Conservation (phyloP, 1,284 basidiomycete species). For the Lentinula novae-zelandiae region DNA sequence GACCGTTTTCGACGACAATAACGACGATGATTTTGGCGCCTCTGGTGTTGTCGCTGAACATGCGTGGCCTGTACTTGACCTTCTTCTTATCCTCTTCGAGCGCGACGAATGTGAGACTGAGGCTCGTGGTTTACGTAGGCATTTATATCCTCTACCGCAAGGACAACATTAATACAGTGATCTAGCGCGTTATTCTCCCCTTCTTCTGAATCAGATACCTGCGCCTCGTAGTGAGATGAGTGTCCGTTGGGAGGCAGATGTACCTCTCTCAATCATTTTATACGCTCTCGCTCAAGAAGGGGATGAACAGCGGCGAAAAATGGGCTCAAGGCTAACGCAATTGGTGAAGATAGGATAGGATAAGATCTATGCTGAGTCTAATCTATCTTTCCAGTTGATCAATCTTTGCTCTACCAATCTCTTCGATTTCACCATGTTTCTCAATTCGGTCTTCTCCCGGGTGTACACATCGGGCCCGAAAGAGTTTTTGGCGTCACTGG, state of each 20-base stretch:
- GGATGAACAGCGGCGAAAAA: constrained; percentile 32
- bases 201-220: constrained; percentile 66
- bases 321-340: constrained; percentile 49
- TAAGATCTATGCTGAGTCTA: not conserved
- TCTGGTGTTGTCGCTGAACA: constrained; percentile 43
- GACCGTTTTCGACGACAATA: constrained; percentile 23
- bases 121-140: constrained; percentile 29
- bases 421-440: constrained; percentile 48
- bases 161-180: not conserved
- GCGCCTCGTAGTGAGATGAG: constrained; percentile 42
- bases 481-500: constrained; percentile 35
- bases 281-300: constrained; percentile 42
- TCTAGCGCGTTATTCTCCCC: constrained; percentile 51
- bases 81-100: constrained; percentile 63
- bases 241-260: constrained; percentile 54
- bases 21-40: constrained; percentile 12
- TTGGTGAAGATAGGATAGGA: constrained; percentile 34
- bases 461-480: constrained; percentile 29
- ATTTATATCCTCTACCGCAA: constrained; percentile 12
- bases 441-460: constrained; percentile 42
- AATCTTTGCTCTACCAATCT: constrained; percentile 46
- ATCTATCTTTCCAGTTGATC: constrained; percentile 40
- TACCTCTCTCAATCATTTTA: constrained; percentile 54
- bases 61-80: constrained; percentile 64
- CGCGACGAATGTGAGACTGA: constrained; percentile 46